Percentiles rank a stretch among this genome's conserved stretches.
phyloP scores from a whole-genome alignment of 2,329 filamentous ascomycete species.

The Diaporthe vexans region DNA sequence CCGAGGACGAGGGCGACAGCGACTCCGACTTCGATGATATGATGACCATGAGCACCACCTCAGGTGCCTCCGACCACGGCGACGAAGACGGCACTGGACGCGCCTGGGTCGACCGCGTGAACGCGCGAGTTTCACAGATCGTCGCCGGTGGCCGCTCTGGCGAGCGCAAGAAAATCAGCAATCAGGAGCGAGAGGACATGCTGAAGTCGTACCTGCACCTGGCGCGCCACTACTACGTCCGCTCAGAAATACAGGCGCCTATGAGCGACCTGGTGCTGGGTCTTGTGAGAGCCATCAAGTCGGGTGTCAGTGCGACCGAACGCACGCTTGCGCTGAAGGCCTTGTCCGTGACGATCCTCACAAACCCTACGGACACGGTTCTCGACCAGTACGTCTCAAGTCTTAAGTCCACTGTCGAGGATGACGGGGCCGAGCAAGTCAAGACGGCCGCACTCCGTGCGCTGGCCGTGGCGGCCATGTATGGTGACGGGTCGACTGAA shows the following conservation, averaged over 20 bases:
- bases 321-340: slow-evolving; percentile 79
- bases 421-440: slow-evolving; percentile 77
- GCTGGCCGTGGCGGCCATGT: slow-evolving; percentile 79
- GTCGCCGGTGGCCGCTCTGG: slow-evolving; percentile 51
- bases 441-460: slow-evolving; percentile 82
- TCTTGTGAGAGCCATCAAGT: slow-evolving; percentile 79
- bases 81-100: slow-evolving; percentile 64
- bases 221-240: slow-evolving; percentile 77
- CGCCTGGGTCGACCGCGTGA: slow-evolving; percentile 74
- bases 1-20: slow-evolving; percentile 70
- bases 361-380: slow-evolving; percentile 73
- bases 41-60: slow-evolving; percentile 59
- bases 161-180: slow-evolving; percentile 82
- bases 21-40: slow-evolving; percentile 67
- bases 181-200: slow-evolving; percentile 76
- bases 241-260: slow-evolving; percentile 71
- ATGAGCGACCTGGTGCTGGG: slow-evolving; percentile 74
- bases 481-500: slow-evolving; percentile 79
- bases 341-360: slow-evolving; percentile 78
- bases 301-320: slow-evolving; percentile 77
- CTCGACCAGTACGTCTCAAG: slow-evolving; percentile 72
- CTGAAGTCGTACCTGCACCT: slow-evolving; percentile 74
- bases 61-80: slow-evolving; percentile 77
- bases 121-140: slow-evolving; percentile 78
- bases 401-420: slow-evolving; percentile 74